Evolutionary conservation across 495 filamentous ascomycete genomes (phyloP).

Genomic region (Aspergillus kassunensis): DNA sequence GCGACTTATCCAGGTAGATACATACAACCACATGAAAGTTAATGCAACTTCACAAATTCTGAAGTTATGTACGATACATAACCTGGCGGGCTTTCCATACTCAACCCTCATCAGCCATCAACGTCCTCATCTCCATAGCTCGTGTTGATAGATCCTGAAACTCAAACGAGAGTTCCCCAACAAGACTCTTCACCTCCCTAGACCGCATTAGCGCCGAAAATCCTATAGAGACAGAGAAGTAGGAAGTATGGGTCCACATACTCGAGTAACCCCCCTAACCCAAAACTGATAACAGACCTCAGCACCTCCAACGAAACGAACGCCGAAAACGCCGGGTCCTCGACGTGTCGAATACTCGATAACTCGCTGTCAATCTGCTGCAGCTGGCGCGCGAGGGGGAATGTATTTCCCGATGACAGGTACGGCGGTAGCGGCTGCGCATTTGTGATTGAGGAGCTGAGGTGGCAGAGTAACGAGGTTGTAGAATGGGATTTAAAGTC

Average conservation of each 20-base stretch:
- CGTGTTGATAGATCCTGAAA: constrained; percentile 42
- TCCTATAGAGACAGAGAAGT: neutral
- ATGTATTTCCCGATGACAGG: constrained; percentile 52
- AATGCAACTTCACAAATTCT: too few relatives aligned
- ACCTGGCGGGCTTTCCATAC: too few relatives aligned
- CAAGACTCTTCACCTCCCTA: constrained; percentile 57
- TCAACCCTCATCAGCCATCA: too few relatives aligned
- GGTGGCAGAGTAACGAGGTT: constrained; percentile 59
- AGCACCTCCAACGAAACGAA: constrained; percentile 72
- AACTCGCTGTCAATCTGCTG: constrained; percentile 50
- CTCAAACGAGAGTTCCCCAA: constrained; percentile 73
- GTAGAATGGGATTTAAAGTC: constrained; percentile 59
- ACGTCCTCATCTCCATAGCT: too few relatives aligned
- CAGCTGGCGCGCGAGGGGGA: constrained; percentile 50
- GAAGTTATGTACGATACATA: too few relatives aligned
- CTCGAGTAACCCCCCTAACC: constrained; percentile 54
- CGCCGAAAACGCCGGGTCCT: constrained; percentile 67
- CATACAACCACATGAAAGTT: too few relatives aligned
- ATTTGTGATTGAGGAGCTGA: constrained; percentile 61
- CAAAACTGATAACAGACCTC: constrained; percentile 59
- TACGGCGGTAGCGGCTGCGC: constrained; percentile 50
- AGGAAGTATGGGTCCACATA: constrained; percentile 19
- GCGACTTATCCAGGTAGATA: too few relatives aligned
- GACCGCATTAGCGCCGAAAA: neutral
- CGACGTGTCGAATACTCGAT: constrained; percentile 59